Evolutionary conservation across 2,329 filamentous ascomycete species (phyloP), one percentile per base, ranked within the genome.

Genomic region (Aspergillus aculeatus): DNA sequence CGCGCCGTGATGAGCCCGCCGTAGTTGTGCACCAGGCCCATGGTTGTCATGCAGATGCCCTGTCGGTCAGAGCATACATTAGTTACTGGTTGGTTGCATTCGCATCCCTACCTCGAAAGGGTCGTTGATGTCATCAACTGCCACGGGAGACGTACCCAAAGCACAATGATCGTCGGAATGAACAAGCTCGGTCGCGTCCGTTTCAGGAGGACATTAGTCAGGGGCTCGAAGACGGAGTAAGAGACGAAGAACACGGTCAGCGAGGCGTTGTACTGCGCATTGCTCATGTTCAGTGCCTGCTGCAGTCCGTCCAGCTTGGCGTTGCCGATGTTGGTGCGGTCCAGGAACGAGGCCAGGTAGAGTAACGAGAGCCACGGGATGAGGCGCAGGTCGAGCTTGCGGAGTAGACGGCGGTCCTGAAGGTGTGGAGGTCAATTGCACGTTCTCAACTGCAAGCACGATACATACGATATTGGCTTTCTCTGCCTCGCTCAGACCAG

Each of bases 181-280:
- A 96, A 96, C 56, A 93, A 77, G 44, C 88, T 91, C 0, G 92
- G 92, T 1, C 86, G 83, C 62, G 91, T 78, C 19, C 82, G 83
- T 77, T 96, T 96, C 60, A 96, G 85, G 24, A 96, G 76, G 50
- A 94, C 80, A 72, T 96, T 96, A 61, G 90, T 92, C 48, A 92
- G 68, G 1, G 77, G 77, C 68, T 95, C 91, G 63, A 91, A 92
- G 35, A 92, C 76, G 2, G 90, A 83, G 72, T 96, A 96, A 0
- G 89, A 92, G 53, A 96, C 82, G 78, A 96, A 96, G 79, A 96
- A 96, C 66, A 96, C 89, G 35, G 89, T 91, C 7, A 96, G 81
- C 0, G 87, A 84, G 23, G 84, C 81, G 73, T 93, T 93, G 78
- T 92, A 96, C 69, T 89, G 81, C 5, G 80, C 75, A 2, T 83